These are phyloP conservation scores for Allantophomopsis lycopodina DNA, from an alignment of 2,329 filamentous ascomycete species.

Conservation along the genomic window DNA sequence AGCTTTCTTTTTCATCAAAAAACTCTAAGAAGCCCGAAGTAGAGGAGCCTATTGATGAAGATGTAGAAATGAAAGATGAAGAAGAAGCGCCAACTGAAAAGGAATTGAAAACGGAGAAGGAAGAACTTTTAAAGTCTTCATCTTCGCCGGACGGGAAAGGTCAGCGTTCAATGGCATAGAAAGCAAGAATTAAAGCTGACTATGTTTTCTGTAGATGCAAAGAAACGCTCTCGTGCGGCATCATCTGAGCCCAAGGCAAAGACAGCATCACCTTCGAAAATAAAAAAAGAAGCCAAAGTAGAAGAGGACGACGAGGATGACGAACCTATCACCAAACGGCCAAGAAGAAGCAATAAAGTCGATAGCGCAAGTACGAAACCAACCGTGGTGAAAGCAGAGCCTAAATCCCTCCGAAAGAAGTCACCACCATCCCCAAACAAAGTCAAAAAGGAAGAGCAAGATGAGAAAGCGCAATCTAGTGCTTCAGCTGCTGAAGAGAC, in stretches of 20 bases:
- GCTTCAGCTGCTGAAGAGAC: slow-evolving; percentile 22
- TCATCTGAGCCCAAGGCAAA: slow-evolving; percentile 6
- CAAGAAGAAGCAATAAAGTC: slow-evolving; percentile 21
- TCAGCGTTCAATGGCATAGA: background rate
- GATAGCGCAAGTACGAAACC: slow-evolving; percentile 11
- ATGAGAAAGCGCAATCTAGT: slow-evolving; percentile 2
- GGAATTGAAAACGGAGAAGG: slow-evolving; percentile 23
- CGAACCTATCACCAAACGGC: slow-evolving; percentile 45
- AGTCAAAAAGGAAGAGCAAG: slow-evolving; percentile 3
- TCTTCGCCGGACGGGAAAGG: no score
- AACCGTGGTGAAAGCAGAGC: slow-evolving; percentile 3
- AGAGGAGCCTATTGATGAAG: slow-evolving; percentile 6
- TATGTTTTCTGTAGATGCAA: slow-evolving; percentile 10
- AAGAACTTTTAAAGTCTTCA: background rate
- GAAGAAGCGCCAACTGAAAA: slow-evolving; percentile 20
- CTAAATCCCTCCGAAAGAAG: slow-evolving; percentile 2
- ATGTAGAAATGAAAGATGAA: slow-evolving; percentile 7
- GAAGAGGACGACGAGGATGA: slow-evolving; percentile 35
- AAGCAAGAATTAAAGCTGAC: slow-evolving; percentile 13
- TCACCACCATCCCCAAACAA: slow-evolving; percentile 1
- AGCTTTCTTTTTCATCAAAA: slow-evolving; percentile 60
- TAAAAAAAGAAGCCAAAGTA: slow-evolving; percentile 15
- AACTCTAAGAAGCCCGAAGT: slow-evolving; percentile 4
- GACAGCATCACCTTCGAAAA: slow-evolving; percentile 10
- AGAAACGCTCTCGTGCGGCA: slow-evolving; percentile 27